phyloP scores from a whole-genome alignment of 1,139 yeast genomes.

The Magnusiomyces clavatus region DNA sequence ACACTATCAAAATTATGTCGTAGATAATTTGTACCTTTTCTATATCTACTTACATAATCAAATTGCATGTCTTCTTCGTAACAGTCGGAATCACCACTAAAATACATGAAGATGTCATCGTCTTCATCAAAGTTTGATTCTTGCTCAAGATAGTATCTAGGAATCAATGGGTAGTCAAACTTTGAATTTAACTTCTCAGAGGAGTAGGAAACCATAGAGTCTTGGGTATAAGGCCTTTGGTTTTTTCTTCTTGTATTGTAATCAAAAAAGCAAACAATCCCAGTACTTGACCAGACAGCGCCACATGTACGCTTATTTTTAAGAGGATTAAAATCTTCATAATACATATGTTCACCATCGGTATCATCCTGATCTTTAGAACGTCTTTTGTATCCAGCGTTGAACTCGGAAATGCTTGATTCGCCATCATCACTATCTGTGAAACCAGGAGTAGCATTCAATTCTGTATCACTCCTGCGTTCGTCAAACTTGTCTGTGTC shows the following conservation, averaged over 20 bases:
- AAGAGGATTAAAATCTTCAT: slow-evolving; percentile 10
- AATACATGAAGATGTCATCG: slow-evolving; percentile 7
- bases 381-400: slow-evolving; percentile 2
- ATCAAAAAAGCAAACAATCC: slow-evolving; percentile 71
- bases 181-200: too few relatives aligned
- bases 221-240: too few relatives aligned
- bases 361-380: neutral
- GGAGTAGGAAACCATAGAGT: too few relatives aligned
- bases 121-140: slow-evolving; percentile 3
- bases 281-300: slow-evolving; percentile 76
- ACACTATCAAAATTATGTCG: too few relatives aligned
- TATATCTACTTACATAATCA: too few relatives aligned
- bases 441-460: slow-evolving; percentile 7
- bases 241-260: too few relatives aligned
- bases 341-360: too few relatives aligned
- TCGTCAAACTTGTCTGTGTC: slow-evolving; percentile 1
- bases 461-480: slow-evolving; percentile 1
- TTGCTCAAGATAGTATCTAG: too few relatives aligned
- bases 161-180: too few relatives aligned
- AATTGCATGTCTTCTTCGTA: too few relatives aligned
- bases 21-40: too few relatives aligned
- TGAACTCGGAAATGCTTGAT: neutral
- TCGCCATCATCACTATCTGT: slow-evolving; percentile 18
- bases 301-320: slow-evolving; percentile 45
- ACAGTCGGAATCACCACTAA: slow-evolving; percentile 8